Conservation (phyloP, 1,284 basidiomycete genomes). For the Pholiota adiposa region DNA sequence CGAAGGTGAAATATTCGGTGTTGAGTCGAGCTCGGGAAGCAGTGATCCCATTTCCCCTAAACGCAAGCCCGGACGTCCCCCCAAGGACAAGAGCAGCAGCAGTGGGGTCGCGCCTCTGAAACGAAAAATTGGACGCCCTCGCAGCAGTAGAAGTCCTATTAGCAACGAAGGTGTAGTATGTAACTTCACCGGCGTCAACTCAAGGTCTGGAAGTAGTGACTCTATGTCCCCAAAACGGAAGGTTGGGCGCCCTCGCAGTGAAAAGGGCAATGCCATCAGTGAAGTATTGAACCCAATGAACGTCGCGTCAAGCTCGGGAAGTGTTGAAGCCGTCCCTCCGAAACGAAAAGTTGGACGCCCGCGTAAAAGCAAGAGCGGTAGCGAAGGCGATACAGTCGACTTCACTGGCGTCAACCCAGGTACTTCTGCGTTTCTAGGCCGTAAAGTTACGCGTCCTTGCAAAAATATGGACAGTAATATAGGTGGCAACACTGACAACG, state of each 20-base stretch:
- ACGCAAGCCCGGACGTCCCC: slow-evolving; percentile 6
- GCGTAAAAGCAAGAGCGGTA: background rate
- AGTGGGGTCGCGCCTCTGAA: no score
- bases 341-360: slow-evolving; percentile 8
- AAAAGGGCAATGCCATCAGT: no score
- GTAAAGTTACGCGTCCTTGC: no score
- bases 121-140: no score
- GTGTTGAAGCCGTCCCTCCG: background rate
- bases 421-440: no score
- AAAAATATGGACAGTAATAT: no score
- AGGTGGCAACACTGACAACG: no score
- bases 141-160: no score
- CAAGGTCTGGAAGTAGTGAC: slow-evolving; percentile 18
- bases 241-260: slow-evolving; percentile 13
- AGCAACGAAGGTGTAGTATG: no score
- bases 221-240: slow-evolving; percentile 2
- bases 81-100: background rate
- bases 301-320: no score
- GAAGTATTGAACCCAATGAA: no score
- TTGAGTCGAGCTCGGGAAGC: slow-evolving; percentile 24
- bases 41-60: slow-evolving; percentile 1
- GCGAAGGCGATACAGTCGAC: slow-evolving; percentile 31
- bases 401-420: slow-evolving; percentile 24
- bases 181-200: slow-evolving; percentile 1
- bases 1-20: slow-evolving; percentile 37